Conservation (phyloP, 345 rosid genomes). For the Acer campestre region DNA sequence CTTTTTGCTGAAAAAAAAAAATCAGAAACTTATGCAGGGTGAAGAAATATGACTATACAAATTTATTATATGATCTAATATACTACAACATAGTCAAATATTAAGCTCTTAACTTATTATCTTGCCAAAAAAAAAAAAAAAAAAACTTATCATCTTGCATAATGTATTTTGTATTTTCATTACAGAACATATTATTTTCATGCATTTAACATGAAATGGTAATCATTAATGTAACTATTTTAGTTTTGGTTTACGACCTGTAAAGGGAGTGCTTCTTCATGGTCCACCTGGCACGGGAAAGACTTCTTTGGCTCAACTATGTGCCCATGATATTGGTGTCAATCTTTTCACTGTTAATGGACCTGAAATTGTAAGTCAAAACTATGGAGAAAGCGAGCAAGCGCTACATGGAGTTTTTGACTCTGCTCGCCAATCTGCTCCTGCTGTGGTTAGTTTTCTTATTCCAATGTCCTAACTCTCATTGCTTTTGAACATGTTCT, state of each 20-base stretch:
- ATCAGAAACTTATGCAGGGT: too few species aligned
- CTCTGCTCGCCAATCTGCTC: conserved; percentile 69
- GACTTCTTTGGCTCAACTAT: conserved; percentile 74
- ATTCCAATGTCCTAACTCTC: conserved; percentile 1
- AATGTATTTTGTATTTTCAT: background rate
- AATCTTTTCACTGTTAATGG: conserved; percentile 72
- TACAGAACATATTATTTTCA: background rate
- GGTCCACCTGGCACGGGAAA: conserved; percentile 96
- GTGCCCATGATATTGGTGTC: conserved; percentile 62
- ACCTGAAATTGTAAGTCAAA: conserved; percentile 67
- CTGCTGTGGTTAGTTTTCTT: conserved; percentile 73
- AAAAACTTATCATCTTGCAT: background rate
- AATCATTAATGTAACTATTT: conserved; percentile 36
- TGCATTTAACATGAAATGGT: conserved; percentile 21
- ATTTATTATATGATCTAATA: background rate
- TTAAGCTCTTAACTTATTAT: background rate
- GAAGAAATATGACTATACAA: too few species aligned
- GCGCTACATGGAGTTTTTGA: conserved; percentile 68
- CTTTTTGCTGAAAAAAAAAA: background rate
- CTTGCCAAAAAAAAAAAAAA: too few species aligned
- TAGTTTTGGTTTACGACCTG: conserved; percentile 82
- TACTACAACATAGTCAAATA: background rate
- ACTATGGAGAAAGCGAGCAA: conserved; percentile 84
- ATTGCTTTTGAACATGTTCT: background rate
- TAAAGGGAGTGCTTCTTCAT: conserved; percentile 92